These are phyloP conservation scores for Hippophae gyantsensis DNA, from an alignment of 306 rosid species.

Conservation along the genomic window DNA sequence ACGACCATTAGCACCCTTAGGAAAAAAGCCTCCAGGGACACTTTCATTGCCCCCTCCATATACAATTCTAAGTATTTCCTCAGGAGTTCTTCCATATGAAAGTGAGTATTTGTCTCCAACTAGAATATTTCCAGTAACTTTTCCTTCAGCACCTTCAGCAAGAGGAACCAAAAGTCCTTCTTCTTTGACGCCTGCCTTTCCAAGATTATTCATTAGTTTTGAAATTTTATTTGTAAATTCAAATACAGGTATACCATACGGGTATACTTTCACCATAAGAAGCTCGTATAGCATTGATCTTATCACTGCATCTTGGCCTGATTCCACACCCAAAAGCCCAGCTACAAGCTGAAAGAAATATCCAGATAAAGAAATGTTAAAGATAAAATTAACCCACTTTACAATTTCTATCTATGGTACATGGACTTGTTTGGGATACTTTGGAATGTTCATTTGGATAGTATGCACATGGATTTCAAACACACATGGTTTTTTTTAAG, in stretches of 20 bases:
- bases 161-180: slow-evolving; percentile 55
- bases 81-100: slow-evolving; percentile 45
- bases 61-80: slow-evolving; percentile 62
- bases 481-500: neutral
- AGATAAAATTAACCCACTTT: neutral
- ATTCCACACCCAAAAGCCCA: slow-evolving; percentile 63
- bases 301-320: slow-evolving; percentile 78
- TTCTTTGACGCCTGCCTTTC: slow-evolving; percentile 48
- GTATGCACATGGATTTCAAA: no score
- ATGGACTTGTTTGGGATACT: no score
- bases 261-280: slow-evolving; percentile 9
- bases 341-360: slow-evolving; percentile 47
- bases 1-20: slow-evolving; percentile 51
- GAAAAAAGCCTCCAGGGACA: slow-evolving; percentile 70
- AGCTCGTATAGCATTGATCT: slow-evolving; percentile 42
- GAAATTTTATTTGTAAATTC: slow-evolving; percentile 63
- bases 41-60: slow-evolving; percentile 50
- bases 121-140: slow-evolving; percentile 39
- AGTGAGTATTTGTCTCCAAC: slow-evolving; percentile 43
- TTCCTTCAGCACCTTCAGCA: slow-evolving; percentile 38
- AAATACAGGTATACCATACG: slow-evolving; percentile 44
- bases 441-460: no score
- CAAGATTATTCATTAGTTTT: slow-evolving; percentile 43
- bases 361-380: neutral
- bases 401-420: no score